Conservation (phyloP, 2,329 filamentous ascomycete genomes). For the Alternaria angustiovoidea region DNA sequence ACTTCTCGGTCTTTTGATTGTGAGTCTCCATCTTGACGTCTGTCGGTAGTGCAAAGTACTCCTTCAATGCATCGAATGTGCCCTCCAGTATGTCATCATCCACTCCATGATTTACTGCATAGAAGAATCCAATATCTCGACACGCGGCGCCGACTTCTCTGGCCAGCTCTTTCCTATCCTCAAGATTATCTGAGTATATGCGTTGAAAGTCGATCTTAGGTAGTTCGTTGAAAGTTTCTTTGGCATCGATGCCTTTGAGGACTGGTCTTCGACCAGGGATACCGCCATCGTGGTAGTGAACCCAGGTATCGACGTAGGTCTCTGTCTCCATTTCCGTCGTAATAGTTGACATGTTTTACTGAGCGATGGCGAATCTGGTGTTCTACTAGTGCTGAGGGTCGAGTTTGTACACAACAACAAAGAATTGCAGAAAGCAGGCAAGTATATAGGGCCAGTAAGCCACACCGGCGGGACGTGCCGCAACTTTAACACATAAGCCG, state of each 20-base stretch:
- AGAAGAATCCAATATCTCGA: conserved; percentile 46
- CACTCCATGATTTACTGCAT: conserved; percentile 44
- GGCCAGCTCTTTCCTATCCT: conserved; percentile 37
- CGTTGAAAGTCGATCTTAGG: conserved; percentile 44
- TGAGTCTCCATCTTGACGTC: conserved; percentile 50
- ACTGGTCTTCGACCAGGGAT: conserved; percentile 37
- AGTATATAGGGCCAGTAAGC: conserved; percentile 2
- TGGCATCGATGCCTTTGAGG: conserved; percentile 34
- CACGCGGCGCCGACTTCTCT: conserved; percentile 45
- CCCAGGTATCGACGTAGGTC: conserved; percentile 26
- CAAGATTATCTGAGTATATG: conserved; percentile 36
- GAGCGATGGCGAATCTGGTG: neutral
- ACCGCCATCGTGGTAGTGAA: conserved; percentile 45
- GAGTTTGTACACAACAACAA: neutral
- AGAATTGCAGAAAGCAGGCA: neutral
- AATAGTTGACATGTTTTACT: conserved; percentile 21
- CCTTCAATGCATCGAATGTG: conserved; percentile 40
- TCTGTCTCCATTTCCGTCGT: conserved; percentile 16
- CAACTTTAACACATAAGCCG: conserved; percentile 10
- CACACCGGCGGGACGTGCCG: conserved; percentile 8
- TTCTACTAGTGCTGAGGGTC: neutral
- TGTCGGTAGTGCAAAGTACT: conserved; percentile 42
- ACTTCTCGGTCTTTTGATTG: conserved; percentile 46
- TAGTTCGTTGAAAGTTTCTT: conserved; percentile 34
- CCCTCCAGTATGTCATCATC: conserved; percentile 36